Base-by-base conservation (phyloP, 2,329 filamentous ascomycete genomes). In the Colletotrichum cuscutae region DNA sequence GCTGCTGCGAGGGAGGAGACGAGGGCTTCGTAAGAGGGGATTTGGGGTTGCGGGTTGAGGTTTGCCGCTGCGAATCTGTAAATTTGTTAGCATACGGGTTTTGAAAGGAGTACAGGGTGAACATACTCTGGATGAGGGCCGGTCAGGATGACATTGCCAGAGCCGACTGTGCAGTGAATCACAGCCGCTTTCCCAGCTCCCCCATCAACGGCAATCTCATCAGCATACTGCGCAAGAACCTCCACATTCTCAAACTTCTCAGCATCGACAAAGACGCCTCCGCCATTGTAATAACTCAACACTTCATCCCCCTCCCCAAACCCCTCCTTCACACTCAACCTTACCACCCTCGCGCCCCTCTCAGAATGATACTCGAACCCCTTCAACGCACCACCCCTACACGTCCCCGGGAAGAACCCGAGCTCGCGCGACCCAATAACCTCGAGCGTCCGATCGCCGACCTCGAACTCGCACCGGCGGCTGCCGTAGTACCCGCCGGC, bases 351-450 rank as follows among this genome's bases (percentile, higher is more conserved):
- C 1, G 97, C 94, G 1, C 97, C 97, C 58, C 85, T 90, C 83
- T 99, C 97, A 77, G 94, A 97, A 68, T 93, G 89, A 83, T 99
- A 99, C 77, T 93, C 90, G 80, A 99, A 99, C 0, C 97, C 97
- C 53, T 89, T 86, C 82, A 97, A 98, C 4, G 96, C 96, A 72
- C 94, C 89, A 0, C 97, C 97, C 64, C 95, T 90, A 81, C 95
- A 98, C 1, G 86, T 92, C 0, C 95, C 96, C 0, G 95, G 95
- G 79, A 94, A 99, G 84, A 99, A 98, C 0, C 85, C 92, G 63
- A 99, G 86, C 81, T 99, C 97, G 52, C 97, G 88, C 58, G 91
- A 88, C 0, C 97, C 97, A 32, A 97, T 85, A 3, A 99, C 96
- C 79, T 97, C 94, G 84, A 98, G 89, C 1, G 89, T 88, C 76